Evolutionary conservation across 2,329 filamentous ascomycete genomes (phyloP).

Genomic region (Hypomyces rosellus): DNA sequence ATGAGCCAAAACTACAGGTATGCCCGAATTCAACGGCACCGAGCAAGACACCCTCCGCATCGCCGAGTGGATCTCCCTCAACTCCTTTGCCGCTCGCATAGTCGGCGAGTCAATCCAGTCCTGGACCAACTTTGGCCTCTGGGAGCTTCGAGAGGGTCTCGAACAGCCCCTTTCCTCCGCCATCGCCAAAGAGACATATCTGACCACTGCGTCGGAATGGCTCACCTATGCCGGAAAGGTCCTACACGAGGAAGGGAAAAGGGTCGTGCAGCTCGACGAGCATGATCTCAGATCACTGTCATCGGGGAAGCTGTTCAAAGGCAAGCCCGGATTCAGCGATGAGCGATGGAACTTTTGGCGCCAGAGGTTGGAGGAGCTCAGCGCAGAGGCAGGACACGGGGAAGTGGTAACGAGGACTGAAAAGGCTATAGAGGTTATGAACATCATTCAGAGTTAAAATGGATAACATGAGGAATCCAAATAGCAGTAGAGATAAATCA

Average conservation of each 20-base stretch:
- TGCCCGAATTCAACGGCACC: conserved; percentile 19
- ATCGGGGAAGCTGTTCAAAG: conserved; percentile 17
- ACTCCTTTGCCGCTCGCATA: conserved; percentile 28
- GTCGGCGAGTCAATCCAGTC: conserved; percentile 16
- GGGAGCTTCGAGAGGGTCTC: conserved; percentile 25
- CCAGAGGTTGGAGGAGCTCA: conserved; percentile 20
- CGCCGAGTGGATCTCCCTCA: conserved; percentile 25
- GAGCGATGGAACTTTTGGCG: conserved; percentile 28
- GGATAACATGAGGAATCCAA: neutral
- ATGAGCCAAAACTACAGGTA: conserved; percentile 12
- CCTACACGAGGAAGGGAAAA: conserved; percentile 16
- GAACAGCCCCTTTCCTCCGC: conserved; percentile 19
- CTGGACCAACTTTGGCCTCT: conserved; percentile 24
- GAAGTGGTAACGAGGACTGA: conserved; percentile 17
- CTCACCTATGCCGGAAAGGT: conserved; percentile 23
- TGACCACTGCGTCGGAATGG: conserved; percentile 24
- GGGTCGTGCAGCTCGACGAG: conserved; percentile 14
- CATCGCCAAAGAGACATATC: conserved; percentile 14
- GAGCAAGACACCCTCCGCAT: conserved; percentile 16
- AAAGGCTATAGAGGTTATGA: conserved; percentile 17
- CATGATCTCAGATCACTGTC: conserved; percentile 15
- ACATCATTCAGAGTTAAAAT: conserved; percentile 14
- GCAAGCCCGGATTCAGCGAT: conserved; percentile 17
- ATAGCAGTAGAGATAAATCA: neutral
- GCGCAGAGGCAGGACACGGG: conserved; percentile 11